Evolutionary conservation across 1,139 yeast genomes (phyloP).

Genomic region (Diutina rugosa): DNA sequence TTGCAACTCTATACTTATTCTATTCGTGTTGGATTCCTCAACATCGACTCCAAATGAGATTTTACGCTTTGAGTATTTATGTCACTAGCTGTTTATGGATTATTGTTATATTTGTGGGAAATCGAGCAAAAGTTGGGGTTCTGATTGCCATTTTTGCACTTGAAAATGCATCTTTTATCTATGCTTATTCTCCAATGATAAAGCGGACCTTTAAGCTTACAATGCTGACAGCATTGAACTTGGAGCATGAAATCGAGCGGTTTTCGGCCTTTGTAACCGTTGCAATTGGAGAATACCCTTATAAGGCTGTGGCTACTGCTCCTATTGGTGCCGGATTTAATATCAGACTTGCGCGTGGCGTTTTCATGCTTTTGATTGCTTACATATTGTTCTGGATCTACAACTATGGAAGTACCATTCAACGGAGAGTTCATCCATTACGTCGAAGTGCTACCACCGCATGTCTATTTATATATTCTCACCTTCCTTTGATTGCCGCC

Average conservation of each 20-base stretch:
- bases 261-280: constrained; percentile 46
- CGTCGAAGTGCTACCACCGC: constrained; percentile 38
- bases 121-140: constrained; percentile 35
- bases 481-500: constrained; percentile 39
- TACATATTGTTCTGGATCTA: constrained; percentile 42
- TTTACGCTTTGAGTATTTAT: constrained; percentile 20
- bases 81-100: constrained; percentile 32
- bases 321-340: constrained; percentile 38
- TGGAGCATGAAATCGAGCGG: constrained; percentile 58
- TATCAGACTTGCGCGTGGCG: constrained; percentile 31
- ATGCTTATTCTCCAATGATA: constrained; percentile 34
- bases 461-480: constrained; percentile 32
- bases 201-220: constrained; percentile 28
- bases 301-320: constrained; percentile 38
- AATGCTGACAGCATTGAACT: constrained; percentile 47
- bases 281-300: constrained; percentile 55
- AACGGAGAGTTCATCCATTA: constrained; percentile 40
- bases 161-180: constrained; percentile 23
- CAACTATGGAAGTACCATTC: constrained; percentile 38
- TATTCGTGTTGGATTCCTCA: constrained; percentile 42
- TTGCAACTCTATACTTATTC: constrained; percentile 19
- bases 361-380: constrained; percentile 37
- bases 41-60: constrained; percentile 39
- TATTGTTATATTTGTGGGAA: constrained; percentile 29
- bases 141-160: constrained; percentile 26